phyloP scores from a whole-genome alignment of 352 stramenopile species.

The Phytophthora pini region DNA sequence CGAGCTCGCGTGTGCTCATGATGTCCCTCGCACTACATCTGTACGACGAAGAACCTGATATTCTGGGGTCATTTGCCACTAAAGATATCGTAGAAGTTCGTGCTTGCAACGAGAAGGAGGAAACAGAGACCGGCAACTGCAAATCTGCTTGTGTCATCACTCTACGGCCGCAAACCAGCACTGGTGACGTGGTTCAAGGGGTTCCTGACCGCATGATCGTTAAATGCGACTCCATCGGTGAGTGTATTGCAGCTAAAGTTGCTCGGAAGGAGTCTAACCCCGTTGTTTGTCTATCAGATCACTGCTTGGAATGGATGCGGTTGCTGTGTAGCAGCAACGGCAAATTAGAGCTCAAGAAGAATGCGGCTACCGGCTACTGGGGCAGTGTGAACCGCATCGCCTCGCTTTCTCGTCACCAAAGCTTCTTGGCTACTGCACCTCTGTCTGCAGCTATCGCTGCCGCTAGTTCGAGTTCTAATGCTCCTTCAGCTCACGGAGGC shows the following conservation, averaged over 20 bases:
- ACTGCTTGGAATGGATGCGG: conserved; percentile 90
- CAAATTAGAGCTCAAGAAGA: conserved; percentile 91
- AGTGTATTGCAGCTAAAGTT: conserved; percentile 6
- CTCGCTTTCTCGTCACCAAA: conserved; percentile 85
- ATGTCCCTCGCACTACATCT: conserved; percentile 84
- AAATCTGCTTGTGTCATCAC: conserved; percentile 74
- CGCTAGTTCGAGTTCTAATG: conserved; percentile 32
- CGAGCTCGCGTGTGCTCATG: conserved; percentile 78
- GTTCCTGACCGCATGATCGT: conserved; percentile 70
- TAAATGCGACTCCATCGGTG: conserved; percentile 85
- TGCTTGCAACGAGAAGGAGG: conserved; percentile 77
- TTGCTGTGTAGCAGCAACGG: conserved; percentile 84
- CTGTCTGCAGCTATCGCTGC: conserved; percentile 48
- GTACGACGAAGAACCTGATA: conserved; percentile 89
- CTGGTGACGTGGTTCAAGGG: conserved; percentile 23
- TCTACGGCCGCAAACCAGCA: conserved; percentile 29
- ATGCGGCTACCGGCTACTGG: conserved; percentile 83
- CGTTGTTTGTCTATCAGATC: conserved; percentile 50
- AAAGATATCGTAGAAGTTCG: conserved; percentile 86
- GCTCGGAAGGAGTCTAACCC: not conserved
- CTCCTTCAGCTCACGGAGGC: conserved; percentile 16
- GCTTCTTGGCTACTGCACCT: conserved; percentile 74
- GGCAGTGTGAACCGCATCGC: conserved; percentile 88
- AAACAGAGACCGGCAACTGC: conserved; percentile 59
- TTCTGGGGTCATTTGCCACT: conserved; percentile 80